phyloP scores from a whole-genome alignment of 2,329 filamentous ascomycete genomes.

The Trichoderma hamatum region DNA sequence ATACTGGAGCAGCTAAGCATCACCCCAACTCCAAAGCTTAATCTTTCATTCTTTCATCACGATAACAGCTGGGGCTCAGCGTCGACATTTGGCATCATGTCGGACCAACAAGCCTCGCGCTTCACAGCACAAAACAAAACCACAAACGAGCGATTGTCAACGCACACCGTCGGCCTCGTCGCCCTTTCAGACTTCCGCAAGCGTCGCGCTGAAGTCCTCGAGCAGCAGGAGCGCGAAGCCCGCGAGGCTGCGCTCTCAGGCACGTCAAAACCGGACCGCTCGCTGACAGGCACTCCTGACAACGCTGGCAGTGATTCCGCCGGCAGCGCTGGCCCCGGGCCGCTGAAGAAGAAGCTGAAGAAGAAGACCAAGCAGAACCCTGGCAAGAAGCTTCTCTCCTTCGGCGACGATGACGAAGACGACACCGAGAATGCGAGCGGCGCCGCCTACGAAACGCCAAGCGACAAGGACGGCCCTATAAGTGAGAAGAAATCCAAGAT shows the following conservation, averaged over 20 bases:
- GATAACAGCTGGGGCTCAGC: slow-evolving; percentile 34
- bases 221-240: slow-evolving; percentile 82
- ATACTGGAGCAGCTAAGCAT: background rate
- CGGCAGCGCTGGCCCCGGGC: slow-evolving; percentile 32
- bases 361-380: slow-evolving; percentile 50
- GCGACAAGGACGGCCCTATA: slow-evolving; percentile 29
- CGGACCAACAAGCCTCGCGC: slow-evolving; percentile 49
- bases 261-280: slow-evolving; percentile 53
- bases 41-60: background rate
- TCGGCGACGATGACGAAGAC: slow-evolving; percentile 69
- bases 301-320: slow-evolving; percentile 43
- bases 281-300: slow-evolving; percentile 53
- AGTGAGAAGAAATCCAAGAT: slow-evolving; percentile 52
- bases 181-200: slow-evolving; percentile 94
- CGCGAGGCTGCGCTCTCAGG: slow-evolving; percentile 60
- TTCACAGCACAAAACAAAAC: slow-evolving; percentile 78
- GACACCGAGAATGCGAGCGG: slow-evolving; percentile 44
- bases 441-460: slow-evolving; percentile 27
- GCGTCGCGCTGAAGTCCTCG: slow-evolving; percentile 88
- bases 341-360: slow-evolving; percentile 33
- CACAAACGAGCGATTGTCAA: slow-evolving; percentile 80
- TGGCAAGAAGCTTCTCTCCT: slow-evolving; percentile 59
- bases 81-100: slow-evolving; percentile 4
- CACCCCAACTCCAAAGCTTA: background rate
- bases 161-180: slow-evolving; percentile 87